A percentile compares a stretch with the other conserved stretches of the same genome.
phyloP scores from a whole-genome alignment of 495 filamentous ascomycete genomes.

The Entonaema liquescens region DNA sequence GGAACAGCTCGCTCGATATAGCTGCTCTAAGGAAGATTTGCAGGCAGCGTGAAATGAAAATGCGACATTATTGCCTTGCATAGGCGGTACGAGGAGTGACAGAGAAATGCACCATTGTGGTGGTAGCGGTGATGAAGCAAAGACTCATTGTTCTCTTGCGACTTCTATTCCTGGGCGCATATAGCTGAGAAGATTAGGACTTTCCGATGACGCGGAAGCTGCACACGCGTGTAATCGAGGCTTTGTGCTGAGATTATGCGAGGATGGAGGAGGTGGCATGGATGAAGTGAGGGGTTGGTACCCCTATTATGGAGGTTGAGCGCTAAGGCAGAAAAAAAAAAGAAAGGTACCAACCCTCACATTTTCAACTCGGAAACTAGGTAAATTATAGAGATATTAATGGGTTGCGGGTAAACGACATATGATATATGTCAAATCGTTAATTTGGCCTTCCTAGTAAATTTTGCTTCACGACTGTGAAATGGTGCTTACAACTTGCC shows the following conservation, averaged over 20 bases:
- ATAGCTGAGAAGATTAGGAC: neutral
- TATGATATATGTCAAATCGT: no score
- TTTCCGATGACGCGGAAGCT: neutral
- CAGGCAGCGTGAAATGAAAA: neutral
- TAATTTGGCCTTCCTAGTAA: no score
- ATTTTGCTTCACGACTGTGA: no score
- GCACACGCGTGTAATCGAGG: neutral
- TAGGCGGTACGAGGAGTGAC: no score
- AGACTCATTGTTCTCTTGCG: neutral
- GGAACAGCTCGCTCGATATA: neutral
- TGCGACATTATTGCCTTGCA: constrained; percentile 3
- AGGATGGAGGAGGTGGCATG: neutral
- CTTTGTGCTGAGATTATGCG: neutral
- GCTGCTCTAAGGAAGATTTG: neutral
- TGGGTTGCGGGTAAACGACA: no score
- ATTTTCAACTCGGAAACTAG: neutral
- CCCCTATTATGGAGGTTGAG: neutral
- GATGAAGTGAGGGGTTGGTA: neutral
- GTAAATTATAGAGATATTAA: neutral
- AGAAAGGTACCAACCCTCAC: no score
- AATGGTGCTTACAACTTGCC: no score
- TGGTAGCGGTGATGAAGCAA: neutral
- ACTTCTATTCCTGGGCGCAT: neutral
- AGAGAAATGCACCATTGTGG: neutral
- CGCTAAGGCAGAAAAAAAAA: no score